Base-by-base conservation (phyloP, 768 basidiomycete species). In the Mycena chlorophos region DNA sequence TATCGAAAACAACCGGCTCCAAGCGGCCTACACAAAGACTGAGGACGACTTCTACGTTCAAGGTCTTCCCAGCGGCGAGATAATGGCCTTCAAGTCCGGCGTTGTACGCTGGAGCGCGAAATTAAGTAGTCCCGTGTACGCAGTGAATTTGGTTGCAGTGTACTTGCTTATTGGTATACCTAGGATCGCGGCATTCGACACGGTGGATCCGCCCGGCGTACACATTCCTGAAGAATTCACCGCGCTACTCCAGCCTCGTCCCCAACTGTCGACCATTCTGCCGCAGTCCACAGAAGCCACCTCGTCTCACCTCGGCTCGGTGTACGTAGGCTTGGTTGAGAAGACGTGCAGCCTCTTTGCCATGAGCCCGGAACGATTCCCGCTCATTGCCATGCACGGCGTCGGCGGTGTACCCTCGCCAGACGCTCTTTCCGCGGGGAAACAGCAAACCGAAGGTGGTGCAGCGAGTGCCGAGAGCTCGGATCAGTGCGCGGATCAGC, bases 181-280 rank as follows among this genome's bases (percentile, higher is more conserved):
- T 61, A 91, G 92, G 54, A 94, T 96, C 27, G 91, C 89, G 29
- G 78, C 91, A 25, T 91, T 93, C 63, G 91, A 94, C 65, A 81
- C 93, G 39, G 75, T 91, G 4, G 78, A 78, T 17, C 38, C 52
- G 63, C 29, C 58, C 53, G 16, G 48, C 49, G 65, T 69, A 60
- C 65, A 69, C 38, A 58, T 52, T 23, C 60, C 55, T 56, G 81
- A 60, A 72, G 85, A 93, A 3, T 86, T 96, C n/a, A n/a, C n/a
- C 65, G 86, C 92, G 6, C 83, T 98, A 10, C 84, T 94, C 14
- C 95, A 98, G 68, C 94, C 95, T 13, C 86, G 83, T 1, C 87
- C 90, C 0, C 79, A 83, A 29, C 77, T 94, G 2, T 78, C 86
- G 19, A 86, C 93, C 29, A 75, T 96, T 6, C 76, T 94, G 28